A percentile compares a stretch with the other conserved stretches of the same genome.
phyloP scores from a whole-genome alignment of 257 asterid genomes.

The Solanum appendiculatum region DNA sequence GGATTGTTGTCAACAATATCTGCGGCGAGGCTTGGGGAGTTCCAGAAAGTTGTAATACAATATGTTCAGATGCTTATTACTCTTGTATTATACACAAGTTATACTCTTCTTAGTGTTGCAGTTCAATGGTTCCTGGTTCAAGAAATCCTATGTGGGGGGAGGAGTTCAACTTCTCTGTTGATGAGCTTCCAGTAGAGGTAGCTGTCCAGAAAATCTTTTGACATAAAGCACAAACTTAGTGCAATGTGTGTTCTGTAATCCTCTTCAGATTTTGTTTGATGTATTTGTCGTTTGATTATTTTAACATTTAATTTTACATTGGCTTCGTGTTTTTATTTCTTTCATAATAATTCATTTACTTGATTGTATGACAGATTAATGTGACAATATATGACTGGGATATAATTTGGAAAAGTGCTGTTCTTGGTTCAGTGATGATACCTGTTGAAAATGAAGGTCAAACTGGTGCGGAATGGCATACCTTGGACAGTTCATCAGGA shows the following conservation, averaged over 20 bases:
- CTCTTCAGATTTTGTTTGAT: background rate
- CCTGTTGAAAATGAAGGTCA: constrained; percentile 65
- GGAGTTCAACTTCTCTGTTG: constrained; percentile 80
- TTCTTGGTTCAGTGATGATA: constrained; percentile 74
- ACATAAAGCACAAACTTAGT: background rate
- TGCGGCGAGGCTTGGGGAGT: background rate
- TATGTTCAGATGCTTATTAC: background rate
- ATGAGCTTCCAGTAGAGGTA: constrained; percentile 85
- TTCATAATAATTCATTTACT: constrained; percentile 10
- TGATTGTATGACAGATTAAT: constrained; percentile 48
- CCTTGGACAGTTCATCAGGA: constrained; percentile 75
- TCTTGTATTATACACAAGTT: background rate
- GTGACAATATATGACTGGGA: constrained; percentile 90
- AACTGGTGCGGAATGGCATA: constrained; percentile 73
- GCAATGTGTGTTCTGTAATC: background rate
- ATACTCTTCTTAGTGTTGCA: constrained; percentile 20
- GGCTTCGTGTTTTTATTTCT: background rate
- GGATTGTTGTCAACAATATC: background rate
- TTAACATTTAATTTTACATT: background rate
- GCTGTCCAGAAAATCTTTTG: background rate
- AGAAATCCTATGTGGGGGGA: constrained; percentile 99
- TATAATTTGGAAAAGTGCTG: constrained; percentile 75
- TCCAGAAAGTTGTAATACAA: background rate
- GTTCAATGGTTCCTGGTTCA: constrained; percentile 97
- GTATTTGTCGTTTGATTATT: background rate